Evolutionary conservation across 1,139 yeast species (phyloP).

Genomic region (Zygoascus meyerae): DNA sequence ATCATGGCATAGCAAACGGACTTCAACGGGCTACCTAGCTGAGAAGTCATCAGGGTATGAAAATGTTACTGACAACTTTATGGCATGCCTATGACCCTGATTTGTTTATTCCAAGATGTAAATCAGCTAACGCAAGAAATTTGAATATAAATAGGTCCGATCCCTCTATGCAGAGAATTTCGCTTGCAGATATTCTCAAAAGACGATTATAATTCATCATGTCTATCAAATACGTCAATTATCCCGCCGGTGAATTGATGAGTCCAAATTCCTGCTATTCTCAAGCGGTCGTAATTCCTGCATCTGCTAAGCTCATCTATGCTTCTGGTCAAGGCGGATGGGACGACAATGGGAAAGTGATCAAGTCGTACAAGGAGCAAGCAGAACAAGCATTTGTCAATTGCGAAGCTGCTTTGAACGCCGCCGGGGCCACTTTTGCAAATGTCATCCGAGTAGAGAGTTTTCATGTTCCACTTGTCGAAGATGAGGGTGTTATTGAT

Average conservation of each 20-base stretch:
- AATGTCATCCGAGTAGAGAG: constrained; percentile 2
- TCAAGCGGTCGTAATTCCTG: constrained; percentile 9
- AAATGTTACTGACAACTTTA: too few relatives aligned
- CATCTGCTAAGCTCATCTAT: constrained; percentile 1
- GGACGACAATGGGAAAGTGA: constrained; percentile 4
- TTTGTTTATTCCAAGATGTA: too few relatives aligned
- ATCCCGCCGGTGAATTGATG: constrained; percentile 5
- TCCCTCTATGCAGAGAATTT: too few relatives aligned
- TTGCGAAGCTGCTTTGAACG: constrained; percentile 7
- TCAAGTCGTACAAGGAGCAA: not conserved
- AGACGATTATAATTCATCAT: too few relatives aligned
- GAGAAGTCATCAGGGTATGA: too few relatives aligned
- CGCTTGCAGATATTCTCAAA: too few relatives aligned
- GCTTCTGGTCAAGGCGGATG: constrained; percentile 10
- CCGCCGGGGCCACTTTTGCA: constrained; percentile 1
- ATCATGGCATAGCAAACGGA: too few relatives aligned
- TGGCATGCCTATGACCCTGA: too few relatives aligned
- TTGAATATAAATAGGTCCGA: too few relatives aligned
- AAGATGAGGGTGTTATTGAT: not conserved
- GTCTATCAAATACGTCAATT: not conserved
- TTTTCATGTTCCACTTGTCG: constrained; percentile 2
- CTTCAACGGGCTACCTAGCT: too few relatives aligned
- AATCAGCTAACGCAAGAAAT: too few relatives aligned
- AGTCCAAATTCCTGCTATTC: constrained; percentile 3
- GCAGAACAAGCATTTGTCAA: constrained; percentile 6